Percentiles rank a stretch among this genome's conserved stretches.
phyloP scores from a whole-genome alignment of 345 rosid genomes.

The Garcia nutans region DNA sequence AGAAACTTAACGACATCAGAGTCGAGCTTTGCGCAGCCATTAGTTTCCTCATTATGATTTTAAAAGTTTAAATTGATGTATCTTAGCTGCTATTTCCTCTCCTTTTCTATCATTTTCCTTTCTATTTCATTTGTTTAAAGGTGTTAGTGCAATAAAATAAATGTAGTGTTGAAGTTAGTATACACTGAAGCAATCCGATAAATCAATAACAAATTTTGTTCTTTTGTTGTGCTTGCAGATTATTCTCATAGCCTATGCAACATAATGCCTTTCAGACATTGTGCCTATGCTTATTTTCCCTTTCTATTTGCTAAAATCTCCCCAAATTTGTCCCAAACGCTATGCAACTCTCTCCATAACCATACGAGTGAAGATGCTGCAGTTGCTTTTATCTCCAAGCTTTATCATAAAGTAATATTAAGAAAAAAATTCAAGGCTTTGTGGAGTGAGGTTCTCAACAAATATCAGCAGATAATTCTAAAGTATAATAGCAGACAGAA shows the following conservation, averaged over 20 bases:
- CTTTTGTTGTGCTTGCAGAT: no score
- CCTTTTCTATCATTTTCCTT: not conserved
- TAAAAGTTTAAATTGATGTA: not conserved
- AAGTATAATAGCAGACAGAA: not conserved
- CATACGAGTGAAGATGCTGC: not conserved
- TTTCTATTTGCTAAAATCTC: not conserved
- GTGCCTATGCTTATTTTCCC: not conserved
- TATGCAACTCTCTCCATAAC: not conserved
- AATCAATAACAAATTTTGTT: no score
- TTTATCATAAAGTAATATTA: not conserved
- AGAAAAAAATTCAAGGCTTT: no score
- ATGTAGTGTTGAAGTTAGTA: no score
- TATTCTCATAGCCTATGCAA: no score
- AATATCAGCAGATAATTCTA: not conserved
- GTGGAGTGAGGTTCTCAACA: not conserved
- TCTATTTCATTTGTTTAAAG: not conserved
- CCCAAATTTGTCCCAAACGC: not conserved
- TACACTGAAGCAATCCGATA: no score
- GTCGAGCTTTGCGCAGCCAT: conserved; percentile 47
- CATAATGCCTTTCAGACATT: not conserved
- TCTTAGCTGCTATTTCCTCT: not conserved
- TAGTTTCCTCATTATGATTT: conserved; percentile 32
- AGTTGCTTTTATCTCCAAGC: not conserved
- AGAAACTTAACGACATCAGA: conserved; percentile 30
- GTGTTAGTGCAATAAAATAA: no score